Conservation (phyloP, 805 yeast species). For the Candida namnaoensis region DNA sequence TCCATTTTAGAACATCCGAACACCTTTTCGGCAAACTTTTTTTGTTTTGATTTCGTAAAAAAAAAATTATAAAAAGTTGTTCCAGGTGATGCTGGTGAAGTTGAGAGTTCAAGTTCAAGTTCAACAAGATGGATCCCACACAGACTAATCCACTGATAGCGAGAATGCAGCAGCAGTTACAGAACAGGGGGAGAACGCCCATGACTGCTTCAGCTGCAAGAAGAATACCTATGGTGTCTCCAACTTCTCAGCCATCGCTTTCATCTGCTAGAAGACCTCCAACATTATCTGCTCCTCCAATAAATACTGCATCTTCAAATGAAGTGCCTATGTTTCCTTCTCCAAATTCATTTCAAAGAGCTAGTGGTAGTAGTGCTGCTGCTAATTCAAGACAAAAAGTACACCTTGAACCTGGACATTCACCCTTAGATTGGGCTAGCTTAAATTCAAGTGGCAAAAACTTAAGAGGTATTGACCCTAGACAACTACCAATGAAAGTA, state of each 20-base stretch:
- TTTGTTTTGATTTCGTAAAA: no score
- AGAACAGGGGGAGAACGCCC: neutral
- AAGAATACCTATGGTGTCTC: neutral
- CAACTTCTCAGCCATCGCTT: neutral
- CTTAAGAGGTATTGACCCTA: slow-evolving; percentile 43
- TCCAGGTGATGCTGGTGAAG: no score
- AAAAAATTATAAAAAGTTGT: no score
- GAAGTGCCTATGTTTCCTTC: slow-evolving; percentile 6
- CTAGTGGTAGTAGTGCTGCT: slow-evolving; percentile 1
- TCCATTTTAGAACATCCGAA: no score
- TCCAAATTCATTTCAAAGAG: slow-evolving; percentile 11
- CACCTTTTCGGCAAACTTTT: no score
- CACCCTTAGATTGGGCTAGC: slow-evolving; percentile 83
- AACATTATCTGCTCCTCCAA: neutral
- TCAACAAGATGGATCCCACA: no score
- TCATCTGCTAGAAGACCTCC: neutral
- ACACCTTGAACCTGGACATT: slow-evolving; percentile 64
- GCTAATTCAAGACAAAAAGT: slow-evolving; percentile 40
- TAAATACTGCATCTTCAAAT: neutral
- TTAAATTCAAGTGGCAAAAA: slow-evolving; percentile 38
- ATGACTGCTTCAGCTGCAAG: neutral
- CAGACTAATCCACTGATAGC: neutral
- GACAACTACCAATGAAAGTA: slow-evolving; percentile 49
- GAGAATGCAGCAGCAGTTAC: neutral
- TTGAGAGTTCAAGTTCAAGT: no score